Evolutionary conservation across 768 basidiomycete genomes (phyloP), one percentile per base, ranked within the genome.

Genomic region (Tylopilus rubrobrunneus): DNA sequence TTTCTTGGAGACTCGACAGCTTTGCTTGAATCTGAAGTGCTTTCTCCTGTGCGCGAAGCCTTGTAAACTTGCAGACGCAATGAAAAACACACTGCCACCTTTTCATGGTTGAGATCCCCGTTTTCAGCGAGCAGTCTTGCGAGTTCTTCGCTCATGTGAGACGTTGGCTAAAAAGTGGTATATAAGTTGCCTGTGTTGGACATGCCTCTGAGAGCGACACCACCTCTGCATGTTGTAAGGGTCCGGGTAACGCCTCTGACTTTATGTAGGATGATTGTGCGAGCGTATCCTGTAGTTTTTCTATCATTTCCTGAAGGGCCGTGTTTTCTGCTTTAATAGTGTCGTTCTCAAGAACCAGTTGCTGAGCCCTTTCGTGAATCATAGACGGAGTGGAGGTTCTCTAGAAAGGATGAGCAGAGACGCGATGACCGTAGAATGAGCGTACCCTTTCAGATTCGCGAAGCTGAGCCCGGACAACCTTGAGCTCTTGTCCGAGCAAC

Each of bases 401-500:
- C 63, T 68, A 19, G 10, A 34, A 21, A 41, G 4, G 21, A 17
- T 52, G 34, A 50, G 29, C n/a, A 14, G 23, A 33, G n/a, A 1
- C 28, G 31, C 8, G 19, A 29, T 17, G 15, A 25, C 8, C 33
- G 14, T 21, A 29, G 27, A 48, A 33, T 19, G 0, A 5, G 34
- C 55, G 27, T 41, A 64, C 69, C 58, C n/a, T 55, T 50, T 62
- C 50, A 47, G 57, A 51, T 17, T 68, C 64, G 12, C 45, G 57
- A 45, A 69, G 62, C 33, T 63, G 58, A 34, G 53, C 53, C 43
- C 65, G 56, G 28, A 55, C 56, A 2, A 28, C 19, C 39, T 65
- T 71, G 49, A 69, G 61, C 42, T 69, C 56, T 34, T 67, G 58
- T 5, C 14, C 62, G 21, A 69, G 37, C 8, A 71, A 10, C 42